Conservation (phyloP, 805 yeast genomes). For the Maudiozyma barnettii region DNA sequence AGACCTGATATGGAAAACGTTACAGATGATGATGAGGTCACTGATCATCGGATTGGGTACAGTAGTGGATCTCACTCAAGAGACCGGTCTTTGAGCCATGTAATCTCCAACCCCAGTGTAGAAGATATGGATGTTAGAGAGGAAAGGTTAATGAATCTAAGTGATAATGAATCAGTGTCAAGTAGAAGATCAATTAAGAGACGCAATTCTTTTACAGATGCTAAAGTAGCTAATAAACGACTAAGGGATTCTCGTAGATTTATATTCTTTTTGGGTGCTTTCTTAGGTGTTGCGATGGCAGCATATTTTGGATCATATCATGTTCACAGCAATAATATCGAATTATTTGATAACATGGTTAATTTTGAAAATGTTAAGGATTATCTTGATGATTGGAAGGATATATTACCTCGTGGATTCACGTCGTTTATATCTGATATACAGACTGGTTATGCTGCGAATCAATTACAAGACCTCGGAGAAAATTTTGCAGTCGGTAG, state of each 20-base stretch:
- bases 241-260: slow-evolving; percentile 45
- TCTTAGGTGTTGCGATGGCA: slow-evolving; percentile 60
- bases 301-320: slow-evolving; percentile 43
- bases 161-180: background rate
- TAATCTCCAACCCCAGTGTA: background rate
- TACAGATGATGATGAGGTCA: background rate
- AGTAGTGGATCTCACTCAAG: background rate
- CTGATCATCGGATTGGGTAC: background rate
- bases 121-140: background rate
- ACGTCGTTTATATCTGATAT: slow-evolving; percentile 50
- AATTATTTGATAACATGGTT: slow-evolving; percentile 38
- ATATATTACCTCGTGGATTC: slow-evolving; percentile 57
- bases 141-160: background rate
- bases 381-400: slow-evolving; percentile 64
- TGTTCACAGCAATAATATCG: slow-evolving; percentile 19
- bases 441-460: slow-evolving; percentile 17
- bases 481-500: slow-evolving; percentile 87
- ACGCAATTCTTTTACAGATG: background rate
- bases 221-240: slow-evolving; percentile 4
- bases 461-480: slow-evolving; percentile 39
- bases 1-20: background rate
- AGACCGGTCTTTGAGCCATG: background rate
- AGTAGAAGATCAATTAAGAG: background rate
- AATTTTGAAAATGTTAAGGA: slow-evolving; percentile 50
- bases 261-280: slow-evolving; percentile 59